These are phyloP conservation scores for Salix caprea DNA, from an alignment of 345 rosid species.

Conservation along the genomic window DNA sequence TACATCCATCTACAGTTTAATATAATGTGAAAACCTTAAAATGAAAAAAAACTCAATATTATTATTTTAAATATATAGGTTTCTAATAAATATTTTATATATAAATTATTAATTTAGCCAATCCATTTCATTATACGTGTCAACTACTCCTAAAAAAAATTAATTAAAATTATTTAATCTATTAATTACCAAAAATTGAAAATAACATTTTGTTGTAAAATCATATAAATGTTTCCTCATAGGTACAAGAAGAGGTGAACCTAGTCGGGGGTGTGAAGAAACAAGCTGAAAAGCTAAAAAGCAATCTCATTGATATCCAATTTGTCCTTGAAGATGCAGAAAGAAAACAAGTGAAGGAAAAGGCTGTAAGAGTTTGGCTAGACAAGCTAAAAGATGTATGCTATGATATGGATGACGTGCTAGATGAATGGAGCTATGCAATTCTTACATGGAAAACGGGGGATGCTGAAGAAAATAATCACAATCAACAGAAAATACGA, in stretches of 20 bases:
- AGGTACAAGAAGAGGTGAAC: neutral
- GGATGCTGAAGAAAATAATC: neutral
- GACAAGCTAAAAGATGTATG: conserved; percentile 9
- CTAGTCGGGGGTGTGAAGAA: conserved; percentile 5
- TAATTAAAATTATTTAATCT: too few species aligned
- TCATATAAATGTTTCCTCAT: too few species aligned
- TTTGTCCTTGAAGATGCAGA: conserved; percentile 22
- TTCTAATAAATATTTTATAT: too few species aligned
- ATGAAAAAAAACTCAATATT: too few species aligned
- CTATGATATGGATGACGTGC: conserved; percentile 17
- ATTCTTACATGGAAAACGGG: neutral
- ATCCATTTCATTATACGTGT: too few species aligned
- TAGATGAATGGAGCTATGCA: conserved; percentile 21
- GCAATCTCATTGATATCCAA: conserved; percentile 4
- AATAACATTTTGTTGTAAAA: too few species aligned
- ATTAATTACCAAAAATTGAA: too few species aligned
- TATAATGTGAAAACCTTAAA: too few species aligned
- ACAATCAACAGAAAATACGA: neutral
- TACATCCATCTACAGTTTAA: too few species aligned
- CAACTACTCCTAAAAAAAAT: too few species aligned
- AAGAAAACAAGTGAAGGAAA: conserved; percentile 12
- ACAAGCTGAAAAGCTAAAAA: neutral
- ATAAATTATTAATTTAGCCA: too few species aligned
- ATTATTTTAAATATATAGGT: too few species aligned
- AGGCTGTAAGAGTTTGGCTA: conserved; percentile 8